phyloP scores from a whole-genome alignment of 345 rosid genomes.

The Populus simonii region DNA sequence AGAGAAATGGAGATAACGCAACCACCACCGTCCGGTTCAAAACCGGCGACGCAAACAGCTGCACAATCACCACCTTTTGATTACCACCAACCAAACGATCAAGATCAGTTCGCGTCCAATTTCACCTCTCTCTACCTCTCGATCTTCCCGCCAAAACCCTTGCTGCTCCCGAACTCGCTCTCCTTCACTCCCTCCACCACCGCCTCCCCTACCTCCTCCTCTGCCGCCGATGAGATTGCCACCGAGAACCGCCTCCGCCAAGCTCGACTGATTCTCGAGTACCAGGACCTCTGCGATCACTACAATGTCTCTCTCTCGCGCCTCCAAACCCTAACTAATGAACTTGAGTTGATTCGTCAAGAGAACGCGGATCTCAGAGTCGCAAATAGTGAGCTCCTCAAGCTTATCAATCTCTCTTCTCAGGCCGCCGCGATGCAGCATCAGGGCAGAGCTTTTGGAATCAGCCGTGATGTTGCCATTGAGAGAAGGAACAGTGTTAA shows the following conservation, averaged over 20 bases:
- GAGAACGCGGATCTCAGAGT: constrained; percentile 20
- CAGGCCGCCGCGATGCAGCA: constrained; percentile 28
- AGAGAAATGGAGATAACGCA: constrained; percentile 36
- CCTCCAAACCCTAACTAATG: constrained; percentile 39
- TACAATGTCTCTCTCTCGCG: constrained; percentile 43
- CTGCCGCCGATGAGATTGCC: constrained; percentile 19
- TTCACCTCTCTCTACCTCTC: constrained; percentile 60
- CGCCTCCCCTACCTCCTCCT: constrained; percentile 31
- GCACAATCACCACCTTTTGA: constrained; percentile 32
- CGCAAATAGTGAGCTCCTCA: constrained; percentile 8
- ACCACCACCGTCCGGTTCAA: constrained; percentile 32
- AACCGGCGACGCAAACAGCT: constrained; percentile 18
- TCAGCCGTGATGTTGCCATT: background rate
- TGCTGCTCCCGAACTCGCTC: constrained; percentile 35
- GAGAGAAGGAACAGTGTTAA: background rate
- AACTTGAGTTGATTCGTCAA: constrained; percentile 15
- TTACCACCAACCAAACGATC: constrained; percentile 14
- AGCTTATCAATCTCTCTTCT: constrained; percentile 33
- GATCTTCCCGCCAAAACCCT: constrained; percentile 58
- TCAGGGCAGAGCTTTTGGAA: background rate
- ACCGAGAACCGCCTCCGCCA: constrained; percentile 67
- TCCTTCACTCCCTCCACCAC: constrained; percentile 54
- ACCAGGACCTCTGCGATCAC: constrained; percentile 60
- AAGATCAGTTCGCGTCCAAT: constrained; percentile 41
- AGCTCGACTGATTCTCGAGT: constrained; percentile 66